Evolutionary conservation across 83 land plant species (phyloP).

Genomic region (Picea engelmannii): DNA sequence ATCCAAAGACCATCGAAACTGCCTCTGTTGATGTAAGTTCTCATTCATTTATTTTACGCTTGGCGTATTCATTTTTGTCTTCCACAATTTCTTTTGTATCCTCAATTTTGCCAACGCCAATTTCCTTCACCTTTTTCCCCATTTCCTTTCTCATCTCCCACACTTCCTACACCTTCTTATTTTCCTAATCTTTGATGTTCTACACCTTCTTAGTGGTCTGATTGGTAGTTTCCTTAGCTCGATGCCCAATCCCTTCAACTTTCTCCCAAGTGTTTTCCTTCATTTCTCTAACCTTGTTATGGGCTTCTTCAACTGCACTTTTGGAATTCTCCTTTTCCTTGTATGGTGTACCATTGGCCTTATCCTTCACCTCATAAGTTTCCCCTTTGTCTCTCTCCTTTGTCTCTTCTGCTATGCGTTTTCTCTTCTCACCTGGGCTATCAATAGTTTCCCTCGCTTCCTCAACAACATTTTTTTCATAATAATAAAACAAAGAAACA

Average conservation of each 20-base stretch:
- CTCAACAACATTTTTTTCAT: too few species aligned
- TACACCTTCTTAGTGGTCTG: slow-evolving; percentile 22
- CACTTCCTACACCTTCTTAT: slow-evolving; percentile 43
- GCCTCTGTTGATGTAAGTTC: too few species aligned
- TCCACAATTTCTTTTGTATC: slow-evolving; percentile 26
- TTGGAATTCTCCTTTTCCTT: slow-evolving; percentile 13
- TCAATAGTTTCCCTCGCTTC: too few species aligned
- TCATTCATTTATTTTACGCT: too few species aligned
- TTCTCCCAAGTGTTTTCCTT: too few species aligned
- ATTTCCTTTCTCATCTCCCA: slow-evolving; percentile 50
- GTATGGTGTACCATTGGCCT: not conserved
- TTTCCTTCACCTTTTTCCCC: slow-evolving; percentile 53
- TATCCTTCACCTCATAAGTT: slow-evolving; percentile 8
- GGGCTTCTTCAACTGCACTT: slow-evolving; percentile 2
- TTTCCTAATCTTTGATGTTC: slow-evolving; percentile 34
- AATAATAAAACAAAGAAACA: too few species aligned
- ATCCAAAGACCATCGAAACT: too few species aligned
- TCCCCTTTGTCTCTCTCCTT: not conserved
- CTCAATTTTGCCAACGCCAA: slow-evolving; percentile 37
- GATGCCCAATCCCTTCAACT: slow-evolving; percentile 10
- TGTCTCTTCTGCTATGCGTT: not conserved
- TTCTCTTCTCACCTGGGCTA: too few species aligned
- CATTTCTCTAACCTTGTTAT: not conserved
- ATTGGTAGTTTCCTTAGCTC: slow-evolving; percentile 23
- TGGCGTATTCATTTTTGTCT: not conserved